phyloP scores from a whole-genome alignment of 306 rosid species.

The Acacia crassicarpa region DNA sequence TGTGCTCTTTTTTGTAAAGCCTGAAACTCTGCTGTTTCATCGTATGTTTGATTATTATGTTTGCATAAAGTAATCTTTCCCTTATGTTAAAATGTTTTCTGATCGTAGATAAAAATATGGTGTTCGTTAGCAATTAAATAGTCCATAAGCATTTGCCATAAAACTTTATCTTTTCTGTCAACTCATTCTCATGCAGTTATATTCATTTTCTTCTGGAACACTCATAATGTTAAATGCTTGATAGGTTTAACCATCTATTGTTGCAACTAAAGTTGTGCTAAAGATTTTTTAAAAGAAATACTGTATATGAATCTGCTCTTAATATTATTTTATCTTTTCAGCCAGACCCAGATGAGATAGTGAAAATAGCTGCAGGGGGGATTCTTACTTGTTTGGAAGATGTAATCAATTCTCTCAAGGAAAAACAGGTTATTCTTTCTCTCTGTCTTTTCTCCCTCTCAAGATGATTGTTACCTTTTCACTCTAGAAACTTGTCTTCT shows the following conservation, averaged over 20 bases:
- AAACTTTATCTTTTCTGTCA: constrained; percentile 8
- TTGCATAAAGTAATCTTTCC: constrained; percentile 6
- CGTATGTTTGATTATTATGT: neutral
- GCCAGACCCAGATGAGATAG: constrained; percentile 81
- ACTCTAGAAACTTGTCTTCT: constrained; percentile 3
- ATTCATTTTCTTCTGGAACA: neutral
- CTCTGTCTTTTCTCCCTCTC: neutral
- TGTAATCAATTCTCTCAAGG: constrained; percentile 69
- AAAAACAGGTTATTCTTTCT: constrained; percentile 62
- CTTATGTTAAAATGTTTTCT: neutral
- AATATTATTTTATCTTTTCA: constrained; percentile 44
- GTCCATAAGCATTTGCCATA: constrained; percentile 1
- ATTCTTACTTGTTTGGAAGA: constrained; percentile 91
- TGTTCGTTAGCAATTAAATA: neutral
- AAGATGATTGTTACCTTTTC: constrained; percentile 7
- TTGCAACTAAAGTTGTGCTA: constrained; percentile 27
- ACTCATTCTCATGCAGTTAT: neutral
- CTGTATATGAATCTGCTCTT: constrained; percentile 13
- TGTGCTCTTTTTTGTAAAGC: neutral
- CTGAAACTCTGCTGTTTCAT: neutral
- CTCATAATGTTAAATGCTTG: constrained; percentile 6
- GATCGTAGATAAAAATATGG: neutral
- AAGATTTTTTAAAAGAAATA: neutral
- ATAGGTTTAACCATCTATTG: constrained; percentile 16
- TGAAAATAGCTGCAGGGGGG: constrained; percentile 87